A percentile compares a stretch with the other conserved stretches of the same genome.
These are phyloP conservation scores for Colletotrichum sp. DNA, from an alignment of 2,329 filamentous ascomycete species.

Conservation along the genomic window DNA sequence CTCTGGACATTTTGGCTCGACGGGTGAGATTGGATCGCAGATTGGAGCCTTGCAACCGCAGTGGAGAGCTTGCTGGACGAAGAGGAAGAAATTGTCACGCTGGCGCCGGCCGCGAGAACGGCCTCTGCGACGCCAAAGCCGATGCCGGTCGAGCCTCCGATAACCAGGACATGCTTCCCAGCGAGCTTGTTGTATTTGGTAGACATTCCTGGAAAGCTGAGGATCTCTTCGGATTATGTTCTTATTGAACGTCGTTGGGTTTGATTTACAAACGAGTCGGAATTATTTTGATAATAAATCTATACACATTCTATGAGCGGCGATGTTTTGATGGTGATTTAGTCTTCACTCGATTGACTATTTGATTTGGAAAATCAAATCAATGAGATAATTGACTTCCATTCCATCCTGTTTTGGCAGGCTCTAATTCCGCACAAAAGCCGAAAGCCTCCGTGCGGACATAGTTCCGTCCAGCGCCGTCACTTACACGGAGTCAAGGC, in stretches of 20 bases:
- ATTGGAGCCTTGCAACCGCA: slow-evolving; percentile 47
- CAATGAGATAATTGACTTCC: background rate
- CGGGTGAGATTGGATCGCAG: accelerated
- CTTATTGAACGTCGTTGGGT: background rate
- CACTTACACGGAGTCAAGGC: background rate
- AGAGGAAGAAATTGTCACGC: slow-evolving; percentile 65
- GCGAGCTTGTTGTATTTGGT: slow-evolving; percentile 32
- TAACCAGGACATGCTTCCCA: slow-evolving; percentile 56
- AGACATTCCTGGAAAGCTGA: background rate
- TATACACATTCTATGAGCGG: accelerated
- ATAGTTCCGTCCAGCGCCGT: background rate
- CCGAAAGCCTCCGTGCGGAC: background rate
- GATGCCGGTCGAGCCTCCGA: slow-evolving; percentile 69
- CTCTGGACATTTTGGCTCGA: slow-evolving; percentile 28
- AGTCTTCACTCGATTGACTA: accelerated
- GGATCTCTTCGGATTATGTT: accelerated
- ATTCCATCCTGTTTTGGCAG: accelerated
- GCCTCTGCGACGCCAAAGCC: slow-evolving; percentile 66
- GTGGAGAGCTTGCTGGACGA: slow-evolving; percentile 51
- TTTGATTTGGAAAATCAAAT: accelerated
- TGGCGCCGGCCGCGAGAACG: slow-evolving; percentile 57
- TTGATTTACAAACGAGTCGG: accelerated
- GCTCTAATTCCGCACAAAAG: background rate
- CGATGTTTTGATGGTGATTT: background rate
- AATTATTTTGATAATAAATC: accelerated